Percentiles rank a stretch among this genome's conserved stretches.
phyloP scores from a whole-genome alignment of 1,139 yeast genomes.

The Kodamaea alishanica region DNA sequence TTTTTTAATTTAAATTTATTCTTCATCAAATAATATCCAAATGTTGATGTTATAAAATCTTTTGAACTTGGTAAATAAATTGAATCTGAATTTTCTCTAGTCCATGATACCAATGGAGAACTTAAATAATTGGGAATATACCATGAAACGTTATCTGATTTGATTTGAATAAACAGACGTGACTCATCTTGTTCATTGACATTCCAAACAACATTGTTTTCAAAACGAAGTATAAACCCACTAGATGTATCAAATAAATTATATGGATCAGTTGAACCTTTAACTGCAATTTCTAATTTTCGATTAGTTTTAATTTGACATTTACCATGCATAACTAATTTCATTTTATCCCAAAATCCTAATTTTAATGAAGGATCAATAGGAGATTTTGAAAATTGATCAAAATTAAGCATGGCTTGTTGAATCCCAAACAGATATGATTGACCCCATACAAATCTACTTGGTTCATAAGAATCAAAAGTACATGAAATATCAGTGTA shows the following conservation, averaged over 20 bases:
- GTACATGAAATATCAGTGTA: slow-evolving; percentile 59
- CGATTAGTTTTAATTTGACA: slow-evolving; percentile 32
- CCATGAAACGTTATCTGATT: slow-evolving; percentile 38
- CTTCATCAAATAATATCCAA: slow-evolving; percentile 48
- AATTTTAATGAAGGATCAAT: slow-evolving; percentile 58
- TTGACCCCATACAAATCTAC: slow-evolving; percentile 82
- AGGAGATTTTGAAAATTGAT: slow-evolving; percentile 79
- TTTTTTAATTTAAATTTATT: slow-evolving; percentile 11
- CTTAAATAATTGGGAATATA: slow-evolving; percentile 61
- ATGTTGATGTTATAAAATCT: slow-evolving; percentile 44
- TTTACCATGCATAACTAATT: slow-evolving; percentile 47
- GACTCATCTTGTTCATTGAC: slow-evolving; percentile 42
- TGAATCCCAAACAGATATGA: slow-evolving; percentile 83
- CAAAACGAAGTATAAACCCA: slow-evolving; percentile 41
- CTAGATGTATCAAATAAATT: slow-evolving; percentile 36
- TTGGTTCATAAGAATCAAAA: slow-evolving; percentile 54
- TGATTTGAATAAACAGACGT: slow-evolving; percentile 33
- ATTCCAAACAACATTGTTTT: slow-evolving; percentile 37
- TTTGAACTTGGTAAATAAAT: slow-evolving; percentile 44
- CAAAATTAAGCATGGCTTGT: slow-evolving; percentile 74
- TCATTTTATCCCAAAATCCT: slow-evolving; percentile 60
- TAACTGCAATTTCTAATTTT: slow-evolving; percentile 52
- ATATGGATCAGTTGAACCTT: slow-evolving; percentile 47
- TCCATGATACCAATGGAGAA: slow-evolving; percentile 60
- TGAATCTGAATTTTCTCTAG: slow-evolving; percentile 42